These are phyloP conservation scores for Gryganskiella cystojenkinii DNA, from an alignment of 192 early-diverging fungal species.

Conservation along the genomic window DNA sequence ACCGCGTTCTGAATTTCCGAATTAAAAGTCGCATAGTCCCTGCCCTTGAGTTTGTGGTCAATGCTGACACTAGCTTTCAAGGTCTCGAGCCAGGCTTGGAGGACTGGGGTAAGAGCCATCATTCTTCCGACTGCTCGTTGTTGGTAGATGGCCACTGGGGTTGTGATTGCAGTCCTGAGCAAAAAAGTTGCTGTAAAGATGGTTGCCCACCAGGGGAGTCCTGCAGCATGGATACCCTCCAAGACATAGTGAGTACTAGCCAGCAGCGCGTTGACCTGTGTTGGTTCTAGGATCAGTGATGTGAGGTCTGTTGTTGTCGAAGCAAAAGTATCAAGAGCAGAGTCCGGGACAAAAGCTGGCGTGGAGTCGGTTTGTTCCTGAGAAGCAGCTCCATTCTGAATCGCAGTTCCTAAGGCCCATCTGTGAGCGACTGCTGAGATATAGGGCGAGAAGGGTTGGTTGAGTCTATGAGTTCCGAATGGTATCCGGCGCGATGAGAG, in stretches of 20 bases:
- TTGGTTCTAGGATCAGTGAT: conserved; percentile 27
- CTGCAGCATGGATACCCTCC: conserved; percentile 49
- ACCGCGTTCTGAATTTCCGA: conserved; percentile 60
- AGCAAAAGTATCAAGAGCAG: neutral
- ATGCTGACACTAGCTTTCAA: conserved; percentile 55
- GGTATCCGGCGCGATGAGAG: no score
- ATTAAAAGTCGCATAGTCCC: conserved; percentile 58
- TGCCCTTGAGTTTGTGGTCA: conserved; percentile 49
- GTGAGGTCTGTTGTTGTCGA: neutral
- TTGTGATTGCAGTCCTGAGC: conserved; percentile 59
- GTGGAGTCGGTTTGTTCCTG: neutral
- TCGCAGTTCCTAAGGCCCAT: neutral
- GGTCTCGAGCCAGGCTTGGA: conserved; percentile 59
- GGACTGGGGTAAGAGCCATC: conserved; percentile 59
- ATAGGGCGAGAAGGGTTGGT: no score
- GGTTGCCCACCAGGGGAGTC: conserved; percentile 69
- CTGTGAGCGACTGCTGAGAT: no score
- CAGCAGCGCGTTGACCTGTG: conserved; percentile 52
- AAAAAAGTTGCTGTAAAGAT: conserved; percentile 60
- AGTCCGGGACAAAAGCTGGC: neutral
- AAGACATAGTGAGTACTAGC: conserved; percentile 57
- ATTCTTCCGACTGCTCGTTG: conserved; percentile 59
- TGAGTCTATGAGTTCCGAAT: no score
- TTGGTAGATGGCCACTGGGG: conserved; percentile 71
- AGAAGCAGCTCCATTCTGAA: neutral